A percentile compares a stretch with the other conserved stretches of the same genome.
These are phyloP conservation scores for Penicillium sclerotiorum DNA, from an alignment of 2,329 filamentous ascomycete species.

Conservation along the genomic window DNA sequence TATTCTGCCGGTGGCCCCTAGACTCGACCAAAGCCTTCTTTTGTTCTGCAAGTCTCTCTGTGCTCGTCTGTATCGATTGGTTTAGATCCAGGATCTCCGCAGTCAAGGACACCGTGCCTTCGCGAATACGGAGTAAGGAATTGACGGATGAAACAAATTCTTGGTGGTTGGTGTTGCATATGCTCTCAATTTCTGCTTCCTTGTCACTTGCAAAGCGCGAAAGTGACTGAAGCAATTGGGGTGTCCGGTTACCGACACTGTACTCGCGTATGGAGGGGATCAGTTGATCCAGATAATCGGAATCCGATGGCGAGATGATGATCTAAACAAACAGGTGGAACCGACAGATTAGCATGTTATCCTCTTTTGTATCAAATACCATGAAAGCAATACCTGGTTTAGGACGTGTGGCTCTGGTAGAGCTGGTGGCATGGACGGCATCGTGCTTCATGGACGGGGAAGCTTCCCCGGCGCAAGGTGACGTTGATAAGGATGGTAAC, in stretches of 20 bases:
- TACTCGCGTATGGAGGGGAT: constrained; percentile 94
- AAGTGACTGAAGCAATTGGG: constrained; percentile 74
- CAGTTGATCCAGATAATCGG: constrained; percentile 92
- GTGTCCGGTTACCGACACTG: constrained; percentile 71
- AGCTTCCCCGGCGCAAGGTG: neutral
- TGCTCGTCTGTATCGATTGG: constrained; percentile 91
- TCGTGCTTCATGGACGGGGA: constrained; percentile 1
- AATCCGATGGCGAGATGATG: constrained; percentile 85
- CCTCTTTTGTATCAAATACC: neutral
- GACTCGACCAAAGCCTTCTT: constrained; percentile 95
- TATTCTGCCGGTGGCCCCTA: constrained; percentile 88
- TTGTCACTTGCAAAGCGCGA: constrained; percentile 81
- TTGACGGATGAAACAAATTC: constrained; percentile 94
- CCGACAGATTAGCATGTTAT: constrained; percentile 19
- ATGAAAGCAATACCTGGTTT: constrained; percentile 20
- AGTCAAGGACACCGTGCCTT: constrained; percentile 85
- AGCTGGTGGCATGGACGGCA: constrained; percentile 20
- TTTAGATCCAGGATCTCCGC: constrained; percentile 90
- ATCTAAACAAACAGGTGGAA: constrained; percentile 65
- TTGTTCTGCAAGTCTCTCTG: constrained; percentile 89
- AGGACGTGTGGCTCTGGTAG: constrained; percentile 24
- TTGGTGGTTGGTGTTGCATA: constrained; percentile 94
- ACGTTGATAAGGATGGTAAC: neutral
- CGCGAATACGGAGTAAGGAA: constrained; percentile 86
- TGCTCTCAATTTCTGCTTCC: constrained; percentile 88